phyloP scores from a whole-genome alignment of 2,329 filamentous ascomycete species.

The Lasiodiplodia gonubiensis region DNA sequence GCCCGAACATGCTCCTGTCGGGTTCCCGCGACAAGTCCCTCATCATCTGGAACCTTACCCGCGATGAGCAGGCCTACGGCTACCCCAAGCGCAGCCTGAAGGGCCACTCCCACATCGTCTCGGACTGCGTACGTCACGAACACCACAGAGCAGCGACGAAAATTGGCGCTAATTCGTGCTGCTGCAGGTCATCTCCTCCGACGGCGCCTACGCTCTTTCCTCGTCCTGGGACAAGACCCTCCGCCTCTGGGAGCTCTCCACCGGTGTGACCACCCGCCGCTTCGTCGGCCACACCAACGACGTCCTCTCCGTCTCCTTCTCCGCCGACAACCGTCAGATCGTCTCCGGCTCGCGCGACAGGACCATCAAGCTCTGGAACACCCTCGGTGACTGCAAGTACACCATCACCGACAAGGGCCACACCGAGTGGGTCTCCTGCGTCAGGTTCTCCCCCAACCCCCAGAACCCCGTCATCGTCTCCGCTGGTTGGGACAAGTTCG shows the following conservation, averaged over 20 bases:
- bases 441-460: constrained; percentile 99
- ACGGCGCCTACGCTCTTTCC: constrained; percentile 98
- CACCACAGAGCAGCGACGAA: constrained; percentile 36
- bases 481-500: constrained; percentile 98
- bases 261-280: constrained; percentile 93
- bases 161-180: constrained; percentile 40
- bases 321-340: constrained; percentile 99
- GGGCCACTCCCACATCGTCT: constrained; percentile 99
- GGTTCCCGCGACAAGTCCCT: constrained; percentile 97
- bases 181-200: constrained; percentile 92
- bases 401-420: constrained; percentile 99
- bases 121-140: constrained; percentile 87
- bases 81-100: constrained; percentile 99
- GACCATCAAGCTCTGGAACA: constrained; percentile 99
- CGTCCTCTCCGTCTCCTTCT: constrained; percentile 99
- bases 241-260: constrained; percentile 98
- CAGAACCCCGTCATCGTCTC: constrained; percentile 99
- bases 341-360: constrained; percentile 98
- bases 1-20: constrained; percentile 99
- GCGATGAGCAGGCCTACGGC: constrained; percentile 96
- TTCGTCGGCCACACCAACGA: constrained; percentile 99
- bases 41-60: constrained; percentile 99
- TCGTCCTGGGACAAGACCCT: constrained; percentile 99
- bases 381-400: constrained; percentile 99
- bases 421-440: constrained; percentile 99